A percentile compares a stretch with the other conserved stretches of the same genome.
phyloP scores from a whole-genome alignment of 768 basidiomycete species.

The Naganishia onofrii region DNA sequence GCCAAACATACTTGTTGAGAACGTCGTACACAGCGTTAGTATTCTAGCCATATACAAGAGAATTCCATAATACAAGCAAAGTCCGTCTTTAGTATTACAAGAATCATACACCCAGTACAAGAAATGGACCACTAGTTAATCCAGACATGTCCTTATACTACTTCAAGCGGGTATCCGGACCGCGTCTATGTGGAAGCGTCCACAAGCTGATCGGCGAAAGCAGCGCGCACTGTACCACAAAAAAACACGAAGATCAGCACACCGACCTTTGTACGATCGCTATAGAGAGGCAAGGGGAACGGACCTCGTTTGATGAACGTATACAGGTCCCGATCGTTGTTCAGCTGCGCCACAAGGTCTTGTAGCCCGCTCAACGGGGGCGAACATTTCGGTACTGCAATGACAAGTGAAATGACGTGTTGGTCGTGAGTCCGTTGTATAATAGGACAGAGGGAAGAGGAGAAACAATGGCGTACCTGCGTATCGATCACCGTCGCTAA shows the following conservation, averaged over 20 bases:
- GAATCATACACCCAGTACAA: no score
- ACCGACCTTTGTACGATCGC: neutral
- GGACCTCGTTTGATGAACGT: slow-evolving; percentile 64
- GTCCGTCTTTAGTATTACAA: no score
- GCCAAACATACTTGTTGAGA: no score
- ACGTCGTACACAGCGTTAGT: no score
- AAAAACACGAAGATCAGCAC: neutral
- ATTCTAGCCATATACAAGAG: no score
- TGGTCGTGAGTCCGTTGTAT: no score
- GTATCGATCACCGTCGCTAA: slow-evolving; percentile 59
- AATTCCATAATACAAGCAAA: no score
- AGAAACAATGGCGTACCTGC: slow-evolving; percentile 58
- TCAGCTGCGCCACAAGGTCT: slow-evolving; percentile 68
- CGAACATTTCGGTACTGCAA: slow-evolving; percentile 74
- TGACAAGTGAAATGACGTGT: no score
- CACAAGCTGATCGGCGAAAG: neutral
- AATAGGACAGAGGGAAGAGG: neutral
- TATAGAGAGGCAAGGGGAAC: slow-evolving; percentile 16
- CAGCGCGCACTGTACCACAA: neutral
- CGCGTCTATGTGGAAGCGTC: neutral
- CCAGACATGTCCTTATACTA: no score
- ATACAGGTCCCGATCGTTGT: slow-evolving; percentile 67
- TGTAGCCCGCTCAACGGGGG: slow-evolving; percentile 68
- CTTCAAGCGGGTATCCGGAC: no score
- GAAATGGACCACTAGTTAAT: no score